A percentile compares a stretch with the other conserved stretches of the same genome.
Conservation (phyloP, 495 filamentous ascomycete genomes). For the Talaromyces proteolyticus region DNA sequence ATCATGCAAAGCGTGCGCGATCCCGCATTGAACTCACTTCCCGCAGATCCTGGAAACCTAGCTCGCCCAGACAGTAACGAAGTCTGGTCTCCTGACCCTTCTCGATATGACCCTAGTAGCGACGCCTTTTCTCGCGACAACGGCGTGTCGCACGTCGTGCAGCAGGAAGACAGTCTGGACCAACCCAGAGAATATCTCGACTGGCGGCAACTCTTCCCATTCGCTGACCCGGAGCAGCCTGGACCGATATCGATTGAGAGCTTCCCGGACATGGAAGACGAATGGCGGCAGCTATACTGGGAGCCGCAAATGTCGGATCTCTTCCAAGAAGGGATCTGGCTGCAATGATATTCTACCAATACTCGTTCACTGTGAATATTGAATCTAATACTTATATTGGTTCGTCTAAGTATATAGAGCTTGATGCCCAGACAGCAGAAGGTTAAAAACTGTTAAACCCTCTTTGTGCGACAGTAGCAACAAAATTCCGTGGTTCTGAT, state of each 20-base stretch:
- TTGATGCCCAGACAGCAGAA: too few relatives aligned
- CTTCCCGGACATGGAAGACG: constrained; percentile 37
- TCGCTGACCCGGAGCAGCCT: constrained; percentile 34
- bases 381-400: too few relatives aligned
- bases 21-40: background rate
- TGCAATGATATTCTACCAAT: constrained; percentile 15
- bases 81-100: background rate
- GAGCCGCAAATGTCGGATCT: constrained; percentile 40
- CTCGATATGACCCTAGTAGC: background rate
- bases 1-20: background rate
- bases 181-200: constrained; percentile 33
- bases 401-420: too few relatives aligned
- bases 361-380: background rate
- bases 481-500: too few relatives aligned
- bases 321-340: constrained; percentile 36
- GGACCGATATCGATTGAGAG: constrained; percentile 34
- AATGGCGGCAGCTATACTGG: constrained; percentile 45
- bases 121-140: background rate
- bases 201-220: constrained; percentile 43
- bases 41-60: background rate
- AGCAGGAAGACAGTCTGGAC: constrained; percentile 22
- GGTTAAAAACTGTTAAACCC: too few relatives aligned
- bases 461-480: too few relatives aligned
- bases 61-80: background rate
- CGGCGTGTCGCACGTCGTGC: background rate